Base-by-base conservation (phyloP, 257 asterid species). In the Fraxinus pennsylvanica region DNA sequence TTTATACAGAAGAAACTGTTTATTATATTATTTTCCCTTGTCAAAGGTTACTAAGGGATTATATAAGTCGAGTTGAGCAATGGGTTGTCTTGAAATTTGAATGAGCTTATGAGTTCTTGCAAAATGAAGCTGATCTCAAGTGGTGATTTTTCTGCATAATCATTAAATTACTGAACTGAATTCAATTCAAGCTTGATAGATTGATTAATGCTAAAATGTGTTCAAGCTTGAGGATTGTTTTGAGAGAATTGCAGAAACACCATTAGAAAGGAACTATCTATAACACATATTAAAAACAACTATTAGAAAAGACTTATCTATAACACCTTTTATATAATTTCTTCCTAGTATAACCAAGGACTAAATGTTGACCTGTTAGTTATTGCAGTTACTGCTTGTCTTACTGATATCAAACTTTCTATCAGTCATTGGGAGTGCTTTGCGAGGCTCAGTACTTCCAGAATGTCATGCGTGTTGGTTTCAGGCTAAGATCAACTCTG, bases 391-490 rank as follows among this genome's bases (percentile, higher is more conserved):
- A 45, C 33, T 43, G 63, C 39, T 66, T 66, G 71, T 61, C 70
- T 68, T 68, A 63, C 50, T 73, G 72, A 81, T 78, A 21, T 54
- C 36, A 69, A 72, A 66, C 43, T 82, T 75, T 68, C 21, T 74
- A 65, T 81, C 91, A 92, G 97, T 89, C 93, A 74, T 76, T 91
- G 82, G 97, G 97, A 82, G 97, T 92, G 82, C 86, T 92, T 69
- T 91, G 92, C 84, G 97, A 92, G 84, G 94, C 97, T 81, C 97
- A 89, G 81, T 92, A 92, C 84, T 92, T 87, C 86, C 97, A 92
- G 90, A 92, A 90, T 81, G 97, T 92, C 83, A 92, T 90, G 97
- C 97, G 97, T 81, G 96, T 92, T 75, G 97, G 97, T 74, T 90
- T 88, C 88, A 82, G 97, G 89, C 90, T 92, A 79, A 84, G 97